Evolutionary conservation across 208 protist genomes (phyloP).

Genomic region (Crithidia brevicula): DNA sequence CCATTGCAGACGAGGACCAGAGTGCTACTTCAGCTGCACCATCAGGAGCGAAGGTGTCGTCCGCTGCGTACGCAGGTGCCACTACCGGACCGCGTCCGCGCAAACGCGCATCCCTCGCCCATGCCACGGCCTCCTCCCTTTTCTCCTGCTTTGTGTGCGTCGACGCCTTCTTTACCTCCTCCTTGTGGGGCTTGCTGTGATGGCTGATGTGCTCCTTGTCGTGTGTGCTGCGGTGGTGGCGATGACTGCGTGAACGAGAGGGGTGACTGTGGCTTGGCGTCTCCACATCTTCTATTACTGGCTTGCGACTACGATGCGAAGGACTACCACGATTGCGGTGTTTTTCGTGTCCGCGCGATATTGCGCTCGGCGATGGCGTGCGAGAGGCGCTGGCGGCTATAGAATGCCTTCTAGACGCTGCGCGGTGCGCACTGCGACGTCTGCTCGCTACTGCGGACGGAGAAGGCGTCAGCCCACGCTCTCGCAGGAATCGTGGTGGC

Average conservation of each 20-base stretch:
- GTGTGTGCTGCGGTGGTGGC: not conserved
- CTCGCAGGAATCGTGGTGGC: constrained; percentile 36
- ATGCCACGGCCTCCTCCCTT: not conserved
- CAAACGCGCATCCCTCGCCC: not conserved
- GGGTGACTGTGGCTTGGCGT: not conserved
- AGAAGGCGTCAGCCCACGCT: constrained; percentile 26
- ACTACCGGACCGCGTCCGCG: not conserved
- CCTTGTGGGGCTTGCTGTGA: not conserved
- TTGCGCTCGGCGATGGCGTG: not conserved
- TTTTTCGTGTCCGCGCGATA: not conserved
- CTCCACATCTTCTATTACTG: not conserved
- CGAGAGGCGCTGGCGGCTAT: not conserved
- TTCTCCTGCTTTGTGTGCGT: not conserved
- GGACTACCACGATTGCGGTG: not conserved
- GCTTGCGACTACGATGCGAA: not conserved
- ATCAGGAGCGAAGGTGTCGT: not conserved
- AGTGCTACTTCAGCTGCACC: not conserved
- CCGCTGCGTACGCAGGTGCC: not conserved
- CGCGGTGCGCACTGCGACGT: not conserved
- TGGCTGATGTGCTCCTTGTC: not conserved
- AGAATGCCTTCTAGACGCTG: not conserved
- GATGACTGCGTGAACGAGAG: not conserved
- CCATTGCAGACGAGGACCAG: not conserved
- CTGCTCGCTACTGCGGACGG: not conserved
- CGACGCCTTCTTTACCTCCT: not conserved